Percentiles rank a stretch among this genome's conserved stretches.
Evolutionary conservation across 2,329 filamentous ascomycete species (phyloP).

Genomic region (Phialemoniopsis sp.): DNA sequence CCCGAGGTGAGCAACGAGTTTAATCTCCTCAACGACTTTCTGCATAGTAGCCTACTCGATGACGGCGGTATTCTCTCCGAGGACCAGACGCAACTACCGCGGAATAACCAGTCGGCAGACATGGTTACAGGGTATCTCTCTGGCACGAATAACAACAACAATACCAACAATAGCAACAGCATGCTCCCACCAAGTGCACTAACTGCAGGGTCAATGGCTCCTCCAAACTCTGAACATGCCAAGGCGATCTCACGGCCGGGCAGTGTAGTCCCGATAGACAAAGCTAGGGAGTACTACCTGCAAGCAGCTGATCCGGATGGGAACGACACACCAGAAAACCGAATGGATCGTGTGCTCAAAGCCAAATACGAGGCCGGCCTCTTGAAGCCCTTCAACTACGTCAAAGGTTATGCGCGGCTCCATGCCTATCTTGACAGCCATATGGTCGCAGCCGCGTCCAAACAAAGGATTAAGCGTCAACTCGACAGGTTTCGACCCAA

Average conservation of each 20-base stretch:
- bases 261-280: conserved; percentile 62
- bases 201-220: conserved; percentile 36
- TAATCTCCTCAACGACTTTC: conserved; percentile 92
- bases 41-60: conserved; percentile 87
- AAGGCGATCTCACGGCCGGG: conserved; percentile 57
- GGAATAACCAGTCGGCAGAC: conserved; percentile 36
- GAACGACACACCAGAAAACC: conserved; percentile 79
- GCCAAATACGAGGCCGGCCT: conserved; percentile 96
- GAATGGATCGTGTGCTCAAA: conserved; percentile 89
- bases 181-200: conserved; percentile 29
- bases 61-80: conserved; percentile 70
- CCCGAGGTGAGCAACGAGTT: conserved; percentile 96
- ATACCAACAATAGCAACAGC: conserved; percentile 25
- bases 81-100: conserved; percentile 48
- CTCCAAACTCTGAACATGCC: conserved; percentile 37
- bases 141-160: conserved; percentile 25
- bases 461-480: conserved; percentile 87
- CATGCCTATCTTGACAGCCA: conserved; percentile 90
- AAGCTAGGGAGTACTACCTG: conserved; percentile 87
- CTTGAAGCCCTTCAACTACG: conserved; percentile 96
- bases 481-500: conserved; percentile 92
- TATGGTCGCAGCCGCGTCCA: conserved; percentile 68
- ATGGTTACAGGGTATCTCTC: conserved; percentile 42
- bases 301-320: conserved; percentile 94
- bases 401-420: conserved; percentile 88